Evolutionary conservation across 164 flowering plant species (phyloP).

Genomic region (Kalanchoe fedtschenkoi): DNA sequence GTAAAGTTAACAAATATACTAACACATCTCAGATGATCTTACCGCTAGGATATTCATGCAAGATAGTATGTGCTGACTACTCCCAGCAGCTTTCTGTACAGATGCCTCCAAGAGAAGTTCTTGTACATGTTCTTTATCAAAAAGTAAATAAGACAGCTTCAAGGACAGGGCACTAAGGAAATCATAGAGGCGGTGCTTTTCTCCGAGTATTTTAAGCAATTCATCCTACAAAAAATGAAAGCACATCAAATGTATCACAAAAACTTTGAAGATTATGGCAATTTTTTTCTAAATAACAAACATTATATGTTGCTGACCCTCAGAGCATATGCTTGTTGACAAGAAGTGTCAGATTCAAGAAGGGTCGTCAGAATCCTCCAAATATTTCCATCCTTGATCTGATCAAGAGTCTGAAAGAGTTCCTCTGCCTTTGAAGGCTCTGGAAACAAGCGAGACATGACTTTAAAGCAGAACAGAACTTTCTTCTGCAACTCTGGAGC

Average conservation of each 20-base stretch:
- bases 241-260: not conserved
- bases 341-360: slow-evolving; percentile 58
- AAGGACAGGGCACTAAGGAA: slow-evolving; percentile 59
- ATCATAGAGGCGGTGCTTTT: slow-evolving; percentile 76
- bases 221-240: slow-evolving; percentile 55
- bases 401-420: slow-evolving; percentile 69
- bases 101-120: slow-evolving; percentile 55
- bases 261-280: not conserved
- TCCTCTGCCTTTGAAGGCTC: slow-evolving; percentile 83
- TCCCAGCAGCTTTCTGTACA: slow-evolving; percentile 49
- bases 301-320: slow-evolving; percentile 36
- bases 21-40: slow-evolving; percentile 10
- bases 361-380: slow-evolving; percentile 66
- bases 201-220: slow-evolving; percentile 67
- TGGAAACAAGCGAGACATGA: slow-evolving; percentile 74
- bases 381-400: slow-evolving; percentile 69
- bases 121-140: slow-evolving; percentile 84
- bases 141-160: slow-evolving; percentile 69
- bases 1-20: not conserved
- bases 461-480: slow-evolving; percentile 46
- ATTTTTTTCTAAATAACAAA: not conserved
- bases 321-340: slow-evolving; percentile 34
- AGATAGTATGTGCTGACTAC: slow-evolving; percentile 29
- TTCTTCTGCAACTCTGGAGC: slow-evolving; percentile 66
- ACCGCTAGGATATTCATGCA: slow-evolving; percentile 89